A percentile compares a stretch with the other conserved stretches of the same genome.
Conservation (phyloP, 768 basidiomycete species). For the Crassisporium funariophilum region DNA sequence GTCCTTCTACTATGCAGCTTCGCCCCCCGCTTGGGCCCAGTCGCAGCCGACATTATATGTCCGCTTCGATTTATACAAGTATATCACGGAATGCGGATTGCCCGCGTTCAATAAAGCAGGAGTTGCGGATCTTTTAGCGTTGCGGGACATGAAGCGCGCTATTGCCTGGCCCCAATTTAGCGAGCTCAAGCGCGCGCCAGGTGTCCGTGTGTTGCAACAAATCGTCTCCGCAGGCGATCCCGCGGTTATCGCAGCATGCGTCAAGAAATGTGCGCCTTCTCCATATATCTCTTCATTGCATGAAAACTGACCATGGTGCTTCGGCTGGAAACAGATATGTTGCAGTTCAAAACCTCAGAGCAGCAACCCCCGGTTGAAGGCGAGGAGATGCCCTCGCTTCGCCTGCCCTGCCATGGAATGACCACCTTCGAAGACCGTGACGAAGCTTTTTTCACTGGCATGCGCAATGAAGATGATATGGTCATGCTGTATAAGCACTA, state of each 20-base stretch:
- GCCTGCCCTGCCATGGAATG: constrained; percentile 14
- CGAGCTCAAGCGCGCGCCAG: too few species aligned
- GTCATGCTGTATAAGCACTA: constrained; percentile 18
- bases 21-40: neutral
- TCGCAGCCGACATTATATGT: neutral
- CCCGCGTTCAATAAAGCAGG: constrained; percentile 1
- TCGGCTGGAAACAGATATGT: too few species aligned
- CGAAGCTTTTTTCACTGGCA: constrained; percentile 11
- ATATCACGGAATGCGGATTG: constrained; percentile 3
- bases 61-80: constrained; percentile 5
- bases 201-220: too few species aligned
- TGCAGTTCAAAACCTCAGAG: too few species aligned
- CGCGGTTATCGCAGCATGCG: too few species aligned
- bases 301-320: too few species aligned
- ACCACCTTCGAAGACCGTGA: constrained; percentile 18
- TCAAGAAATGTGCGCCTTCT: too few species aligned
- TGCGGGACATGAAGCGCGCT: too few species aligned
- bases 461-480: constrained; percentile 22
- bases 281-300: too few species aligned
- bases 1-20: neutral
- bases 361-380: constrained; percentile 6
- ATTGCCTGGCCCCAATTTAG: too few species aligned
- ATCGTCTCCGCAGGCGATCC: too few species aligned
- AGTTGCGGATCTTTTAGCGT: too few species aligned
- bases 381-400: constrained; percentile 12